Base-by-base conservation (phyloP, 805 yeast species). In the Tetrapisispora nanseiensis region DNA sequence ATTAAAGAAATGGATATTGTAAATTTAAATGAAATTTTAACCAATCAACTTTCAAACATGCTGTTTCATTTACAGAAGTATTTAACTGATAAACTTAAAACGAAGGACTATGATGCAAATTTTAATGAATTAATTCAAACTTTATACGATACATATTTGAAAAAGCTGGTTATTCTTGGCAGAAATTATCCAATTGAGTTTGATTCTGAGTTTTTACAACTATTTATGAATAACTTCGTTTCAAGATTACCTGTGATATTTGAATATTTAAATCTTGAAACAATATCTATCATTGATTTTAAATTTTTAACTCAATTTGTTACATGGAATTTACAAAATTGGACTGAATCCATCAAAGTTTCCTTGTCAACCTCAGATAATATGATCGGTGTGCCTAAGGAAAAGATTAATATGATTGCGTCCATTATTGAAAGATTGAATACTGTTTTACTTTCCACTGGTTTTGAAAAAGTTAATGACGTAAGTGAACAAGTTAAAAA, bases 281-380 rank as follows among this genome's bases (percentile, higher is more conserved):
- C 52, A 9, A 26, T 49, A 3, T 24, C 39, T 22, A 41, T 44
- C n/a, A 43, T 57, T 16, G 46, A 57, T 42, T 56, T 60, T 33
- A 59, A 50, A 37, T 21, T 60, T 28, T 45, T 61, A 18, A 50
- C 56, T 2, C 33, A 58, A 19, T 31, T 55, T 11, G 54, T 49
- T 13, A 46, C 59, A 8, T 57, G 65, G 62, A 49, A 54, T 36
- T 37, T 60, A 32, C 56, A 57, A 31, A 51, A 49, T 37, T 61
- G 64, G 64, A 45, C 46, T 2, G 55, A 52, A 12, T 47, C 55
- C 18, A 36, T 59, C 10, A 46, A 49, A 20, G 47, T 43, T 9
- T 21, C 43, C 6, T 30, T 29, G 6, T 41, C 39, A 12, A 33
- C 35, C 9, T 26, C 21, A 2, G 30, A 24, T 15, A n/a, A 6